Percentiles rank a stretch among this genome's conserved stretches.
Evolutionary conservation across 768 basidiomycete species (phyloP).

Genomic region (Serendipita vermifera): DNA sequence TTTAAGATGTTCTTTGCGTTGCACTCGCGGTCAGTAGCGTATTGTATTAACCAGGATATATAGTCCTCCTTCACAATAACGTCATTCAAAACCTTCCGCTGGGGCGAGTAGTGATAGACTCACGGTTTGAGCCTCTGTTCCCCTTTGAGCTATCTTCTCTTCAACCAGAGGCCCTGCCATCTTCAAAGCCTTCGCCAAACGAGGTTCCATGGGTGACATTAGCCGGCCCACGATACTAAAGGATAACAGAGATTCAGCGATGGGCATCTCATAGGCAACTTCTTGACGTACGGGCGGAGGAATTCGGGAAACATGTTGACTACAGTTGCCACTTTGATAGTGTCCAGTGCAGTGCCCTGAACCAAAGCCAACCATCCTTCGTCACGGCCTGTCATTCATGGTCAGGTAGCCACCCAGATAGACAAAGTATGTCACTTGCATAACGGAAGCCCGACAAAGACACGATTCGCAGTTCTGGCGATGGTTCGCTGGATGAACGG

Average conservation of each 20-base stretch:
- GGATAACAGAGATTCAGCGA: too few relatives aligned
- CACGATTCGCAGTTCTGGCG: slow-evolving; percentile 28
- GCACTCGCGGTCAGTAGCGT: slow-evolving; percentile 23
- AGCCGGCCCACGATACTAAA: too few relatives aligned
- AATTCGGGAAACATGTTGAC: slow-evolving; percentile 3
- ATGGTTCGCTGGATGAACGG: slow-evolving; percentile 20
- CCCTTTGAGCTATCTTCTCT: too few relatives aligned
- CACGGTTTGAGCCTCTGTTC: background rate
- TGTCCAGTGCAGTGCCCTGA: background rate
- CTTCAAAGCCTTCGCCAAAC: too few relatives aligned
- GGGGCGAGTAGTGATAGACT: slow-evolving; percentile 18
- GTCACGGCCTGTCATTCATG: background rate
- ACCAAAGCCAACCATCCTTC: background rate
- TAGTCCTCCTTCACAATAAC: slow-evolving; percentile 22
- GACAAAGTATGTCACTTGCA: slow-evolving; percentile 26
- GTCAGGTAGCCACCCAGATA: background rate
- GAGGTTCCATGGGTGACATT: too few relatives aligned
- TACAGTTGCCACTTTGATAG: background rate
- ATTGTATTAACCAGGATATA: slow-evolving; percentile 35
- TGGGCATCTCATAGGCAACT: background rate
- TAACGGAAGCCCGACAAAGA: slow-evolving; percentile 35
- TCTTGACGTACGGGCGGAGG: background rate
- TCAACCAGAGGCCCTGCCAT: too few relatives aligned
- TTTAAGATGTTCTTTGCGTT: slow-evolving; percentile 24
- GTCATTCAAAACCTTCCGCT: slow-evolving; percentile 21